These are phyloP conservation scores for Trichoderma harzianum DNA, from an alignment of 2,329 filamentous ascomycete species.

Conservation along the genomic window DNA sequence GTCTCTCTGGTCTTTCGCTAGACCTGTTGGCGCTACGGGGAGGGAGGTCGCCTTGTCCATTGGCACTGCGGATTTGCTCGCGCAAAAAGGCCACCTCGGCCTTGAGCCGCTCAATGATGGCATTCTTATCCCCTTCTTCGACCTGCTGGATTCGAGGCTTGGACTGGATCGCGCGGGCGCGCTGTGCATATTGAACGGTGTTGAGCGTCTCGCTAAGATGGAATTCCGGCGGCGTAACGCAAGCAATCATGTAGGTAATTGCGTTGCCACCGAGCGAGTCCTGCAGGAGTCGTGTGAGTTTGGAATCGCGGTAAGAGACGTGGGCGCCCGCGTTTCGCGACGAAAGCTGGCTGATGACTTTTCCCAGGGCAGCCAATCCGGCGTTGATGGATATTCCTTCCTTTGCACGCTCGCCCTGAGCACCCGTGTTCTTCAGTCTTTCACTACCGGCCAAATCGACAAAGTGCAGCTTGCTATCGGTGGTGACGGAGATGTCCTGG, in stretches of 20 bases:
- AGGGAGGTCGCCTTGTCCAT: slow-evolving; percentile 52
- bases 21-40: slow-evolving; percentile 51
- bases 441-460: slow-evolving; percentile 97
- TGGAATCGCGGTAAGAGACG: slow-evolving; percentile 98
- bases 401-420: slow-evolving; percentile 87
- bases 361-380: slow-evolving; percentile 88
- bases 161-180: slow-evolving; percentile 93
- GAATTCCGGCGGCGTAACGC: slow-evolving; percentile 94
- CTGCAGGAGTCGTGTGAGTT: slow-evolving; percentile 88
- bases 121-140: slow-evolving; percentile 91
- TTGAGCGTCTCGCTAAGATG: slow-evolving; percentile 97
- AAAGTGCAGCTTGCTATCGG: slow-evolving; percentile 98
- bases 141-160: slow-evolving; percentile 94
- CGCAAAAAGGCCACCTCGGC: slow-evolving; percentile 91
- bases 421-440: slow-evolving; percentile 92
- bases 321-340: slow-evolving; percentile 83
- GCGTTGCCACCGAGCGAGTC: slow-evolving; percentile 96
- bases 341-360: slow-evolving; percentile 96
- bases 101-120: slow-evolving; percentile 86
- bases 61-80: slow-evolving; percentile 86
- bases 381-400: slow-evolving; percentile 99
- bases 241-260: slow-evolving; percentile 99
- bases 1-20: slow-evolving; percentile 72
- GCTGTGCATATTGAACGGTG: slow-evolving; percentile 94
- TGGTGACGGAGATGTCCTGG: slow-evolving; percentile 66